phyloP scores from a whole-genome alignment of 176 grass and related monocot genomes.

The Phyllostachys edulis region DNA sequence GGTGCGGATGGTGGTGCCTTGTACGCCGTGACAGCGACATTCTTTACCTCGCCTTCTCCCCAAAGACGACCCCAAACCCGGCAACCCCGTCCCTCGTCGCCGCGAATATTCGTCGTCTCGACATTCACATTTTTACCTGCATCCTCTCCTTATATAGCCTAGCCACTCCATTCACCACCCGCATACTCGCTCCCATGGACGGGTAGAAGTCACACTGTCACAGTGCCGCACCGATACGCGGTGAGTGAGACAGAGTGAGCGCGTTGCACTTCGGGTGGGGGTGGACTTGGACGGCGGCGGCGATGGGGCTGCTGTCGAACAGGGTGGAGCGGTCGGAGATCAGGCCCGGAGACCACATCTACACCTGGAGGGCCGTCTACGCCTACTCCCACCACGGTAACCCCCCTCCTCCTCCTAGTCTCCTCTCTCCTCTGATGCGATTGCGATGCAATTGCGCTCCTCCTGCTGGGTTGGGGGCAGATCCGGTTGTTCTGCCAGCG shows the following conservation, averaged over 20 bases:
- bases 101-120: conserved; percentile 16
- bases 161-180: conserved; percentile 8
- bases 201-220: background rate
- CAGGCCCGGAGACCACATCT: conserved; percentile 89
- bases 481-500: background rate
- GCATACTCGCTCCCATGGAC: background rate
- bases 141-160: background rate
- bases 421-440: conserved; percentile 3
- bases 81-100: conserved; percentile 2
- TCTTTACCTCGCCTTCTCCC: conserved; percentile 38
- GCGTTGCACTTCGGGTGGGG: background rate
- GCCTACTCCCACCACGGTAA: conserved; percentile 97
- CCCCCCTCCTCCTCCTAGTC: background rate
- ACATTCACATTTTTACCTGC: background rate
- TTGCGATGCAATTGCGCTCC: background rate
- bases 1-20: background rate
- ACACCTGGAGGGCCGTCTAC: conserved; percentile 85
- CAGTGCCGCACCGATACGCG: background rate
- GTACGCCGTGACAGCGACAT: conserved; percentile 53
- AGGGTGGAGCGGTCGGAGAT: conserved; percentile 78
- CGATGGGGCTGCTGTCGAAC: conserved; percentile 83
- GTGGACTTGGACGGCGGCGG: conserved; percentile 2
- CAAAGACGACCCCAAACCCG: background rate
- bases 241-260: background rate
- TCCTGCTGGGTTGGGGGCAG: background rate